phyloP scores from a whole-genome alignment of 2,329 filamentous ascomycete genomes.

The Fusarium aywerte region DNA sequence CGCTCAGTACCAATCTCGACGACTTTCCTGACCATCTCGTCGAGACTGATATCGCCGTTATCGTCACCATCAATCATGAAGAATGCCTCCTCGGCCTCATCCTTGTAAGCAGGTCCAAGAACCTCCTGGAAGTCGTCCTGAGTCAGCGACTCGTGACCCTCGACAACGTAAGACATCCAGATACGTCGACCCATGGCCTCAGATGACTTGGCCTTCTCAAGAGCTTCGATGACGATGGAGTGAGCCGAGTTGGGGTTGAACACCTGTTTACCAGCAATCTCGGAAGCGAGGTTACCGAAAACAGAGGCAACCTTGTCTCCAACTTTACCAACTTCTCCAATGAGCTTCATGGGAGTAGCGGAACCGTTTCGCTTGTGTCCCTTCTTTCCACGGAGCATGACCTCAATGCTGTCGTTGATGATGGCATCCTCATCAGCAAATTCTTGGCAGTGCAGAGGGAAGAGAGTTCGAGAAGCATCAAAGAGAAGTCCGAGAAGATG shows the following conservation, averaged over 20 bases:
- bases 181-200: conserved; percentile 94
- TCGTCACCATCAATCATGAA: conserved; percentile 81
- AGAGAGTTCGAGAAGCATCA: conserved; percentile 87
- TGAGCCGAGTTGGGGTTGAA: conserved; percentile 94
- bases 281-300: conserved; percentile 92
- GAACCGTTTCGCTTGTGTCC: conserved; percentile 65
- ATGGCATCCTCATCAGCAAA: conserved; percentile 92
- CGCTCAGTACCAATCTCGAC: conserved; percentile 85
- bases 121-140: conserved; percentile 88
- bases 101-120: conserved; percentile 76
- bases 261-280: conserved; percentile 94
- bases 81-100: conserved; percentile 89
- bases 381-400: conserved; percentile 69
- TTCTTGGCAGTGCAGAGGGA: conserved; percentile 91
- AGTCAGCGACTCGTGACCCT: conserved; percentile 83
- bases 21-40: conserved; percentile 93
- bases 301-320: conserved; percentile 94
- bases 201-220: conserved; percentile 84
- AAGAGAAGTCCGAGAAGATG: conserved; percentile 85
- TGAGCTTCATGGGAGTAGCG: conserved; percentile 80
- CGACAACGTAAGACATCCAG: conserved; percentile 98
- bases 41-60: conserved; percentile 93
- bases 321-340: conserved; percentile 80
- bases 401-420: conserved; percentile 85
- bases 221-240: conserved; percentile 86